A percentile compares a stretch with the other conserved stretches of the same genome.
Conservation (phyloP, 2,329 filamentous ascomycete species). For the Claviceps pazoutovae region DNA sequence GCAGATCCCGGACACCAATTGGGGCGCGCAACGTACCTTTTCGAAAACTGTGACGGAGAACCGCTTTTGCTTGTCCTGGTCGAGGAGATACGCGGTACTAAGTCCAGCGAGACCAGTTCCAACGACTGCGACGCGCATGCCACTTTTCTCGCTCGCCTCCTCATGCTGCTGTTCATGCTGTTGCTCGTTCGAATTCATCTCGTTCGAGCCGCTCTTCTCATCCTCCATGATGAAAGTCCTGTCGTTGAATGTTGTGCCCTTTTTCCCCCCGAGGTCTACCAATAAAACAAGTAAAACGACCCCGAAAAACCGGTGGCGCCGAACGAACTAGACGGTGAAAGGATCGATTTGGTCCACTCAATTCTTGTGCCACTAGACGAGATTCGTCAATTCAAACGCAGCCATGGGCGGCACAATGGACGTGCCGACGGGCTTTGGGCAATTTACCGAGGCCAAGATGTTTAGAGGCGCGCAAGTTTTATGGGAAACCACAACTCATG, state of each 20-base stretch:
- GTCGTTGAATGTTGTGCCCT: not conserved
- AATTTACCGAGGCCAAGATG: too few species aligned
- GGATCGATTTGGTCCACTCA: not conserved
- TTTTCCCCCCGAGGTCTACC: too few species aligned
- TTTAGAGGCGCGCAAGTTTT: too few species aligned
- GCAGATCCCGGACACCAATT: too few species aligned
- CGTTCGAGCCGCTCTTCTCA: not conserved
- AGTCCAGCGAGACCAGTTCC: slow-evolving; percentile 25
- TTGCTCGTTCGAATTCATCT: not conserved
- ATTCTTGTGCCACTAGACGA: not conserved
- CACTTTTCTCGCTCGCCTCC: not conserved
- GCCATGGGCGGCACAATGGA: not conserved
- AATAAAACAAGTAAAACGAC: too few species aligned
- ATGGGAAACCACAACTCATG: too few species aligned
- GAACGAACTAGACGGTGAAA: too few species aligned
- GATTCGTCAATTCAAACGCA: not conserved
- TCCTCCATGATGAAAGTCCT: not conserved
- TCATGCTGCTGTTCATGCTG: not conserved
- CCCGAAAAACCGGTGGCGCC: too few species aligned
- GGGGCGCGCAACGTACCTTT: slow-evolving; percentile 14
- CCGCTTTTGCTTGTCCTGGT: slow-evolving; percentile 16
- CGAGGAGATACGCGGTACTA: slow-evolving; percentile 21
- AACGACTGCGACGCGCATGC: slow-evolving; percentile 15
- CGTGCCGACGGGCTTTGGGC: too few species aligned
- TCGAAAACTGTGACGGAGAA: slow-evolving; percentile 24